Evolutionary conservation across 345 rosid genomes (phyloP).

Genomic region (Eucalyptus polyanthemos): DNA sequence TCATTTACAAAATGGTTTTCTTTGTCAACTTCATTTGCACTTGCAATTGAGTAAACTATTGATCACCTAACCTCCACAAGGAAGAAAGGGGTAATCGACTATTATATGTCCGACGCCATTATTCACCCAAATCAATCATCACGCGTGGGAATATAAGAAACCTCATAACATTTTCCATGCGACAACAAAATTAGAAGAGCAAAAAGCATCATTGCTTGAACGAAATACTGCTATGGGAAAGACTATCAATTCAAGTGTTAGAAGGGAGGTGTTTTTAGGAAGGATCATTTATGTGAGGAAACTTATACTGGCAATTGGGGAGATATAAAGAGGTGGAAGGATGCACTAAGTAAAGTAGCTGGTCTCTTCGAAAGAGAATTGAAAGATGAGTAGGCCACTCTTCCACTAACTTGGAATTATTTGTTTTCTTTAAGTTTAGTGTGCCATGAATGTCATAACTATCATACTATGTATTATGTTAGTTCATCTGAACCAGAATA

Average conservation of each 20-base stretch:
- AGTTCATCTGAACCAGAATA: no score
- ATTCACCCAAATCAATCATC: not conserved
- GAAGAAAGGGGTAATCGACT: not conserved
- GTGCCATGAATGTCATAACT: no score
- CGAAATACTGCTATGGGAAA: not conserved
- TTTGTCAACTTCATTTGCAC: not conserved
- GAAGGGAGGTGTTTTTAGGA: not conserved
- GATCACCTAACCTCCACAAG: not conserved
- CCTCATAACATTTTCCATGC: not conserved
- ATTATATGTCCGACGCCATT: not conserved
- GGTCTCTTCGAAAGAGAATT: no score
- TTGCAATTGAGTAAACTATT: not conserved
- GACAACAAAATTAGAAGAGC: not conserved
- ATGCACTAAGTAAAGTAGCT: no score
- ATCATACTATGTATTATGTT: no score
- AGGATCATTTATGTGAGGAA: not conserved
- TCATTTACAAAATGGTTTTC: not conserved
- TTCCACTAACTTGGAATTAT: no score
- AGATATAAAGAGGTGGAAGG: no score
- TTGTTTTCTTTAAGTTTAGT: no score
- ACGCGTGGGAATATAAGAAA: not conserved
- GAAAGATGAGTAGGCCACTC: no score
- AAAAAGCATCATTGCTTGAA: not conserved
- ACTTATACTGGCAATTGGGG: fast-evolving
- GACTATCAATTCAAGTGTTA: not conserved